Evolutionary conservation across 352 stramenopile species (phyloP), one percentile per base, ranked within the genome.

Genomic region (Pythium vanterpoolii): DNA sequence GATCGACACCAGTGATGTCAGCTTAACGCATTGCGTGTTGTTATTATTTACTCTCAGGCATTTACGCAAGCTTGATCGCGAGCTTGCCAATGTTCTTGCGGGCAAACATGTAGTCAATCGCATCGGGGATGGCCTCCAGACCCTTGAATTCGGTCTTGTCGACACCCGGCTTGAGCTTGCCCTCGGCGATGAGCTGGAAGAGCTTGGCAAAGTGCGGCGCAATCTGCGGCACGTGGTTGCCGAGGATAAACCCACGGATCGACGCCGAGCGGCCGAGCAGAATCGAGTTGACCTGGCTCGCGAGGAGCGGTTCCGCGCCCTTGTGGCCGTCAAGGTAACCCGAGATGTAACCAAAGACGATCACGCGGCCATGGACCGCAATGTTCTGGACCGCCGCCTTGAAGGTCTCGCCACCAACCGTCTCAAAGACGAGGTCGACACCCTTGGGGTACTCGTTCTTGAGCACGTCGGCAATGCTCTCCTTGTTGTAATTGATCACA

Each of bases 61-160:
- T 14, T 38, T 73, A 78, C 14, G 26, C 33, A 16, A 92, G 69
- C 52, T 87, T 77, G 43, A 95, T 76, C 26, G 89, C 73, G 62
- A 95, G 76, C 67, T 95, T 95, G 64, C 86, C 86, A 18, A 83
- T 89, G 53, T 87, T 89, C 57, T 88, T 87, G 72, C 86, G 74
- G 45, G 66, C 71, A 60, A 87, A 90, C 64, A 93, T 80, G 68
- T 88, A 75, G 56, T 87, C 76, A 45, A 93, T 73, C 52, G 73
- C 86, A 21, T 85, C 74, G 1, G 69, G 56, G 38, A 93, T 77
- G 49, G 67, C 52, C 51, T 90, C 72, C 9, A 95, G 83, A 24
- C 70, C 66, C 21, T 81, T 74, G 42, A 89, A 83, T 21, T 74
- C 68, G 38, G 54, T 70, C 27, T 66, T 40, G 53, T 83, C 77